Evolutionary conservation across 164 flowering plant genomes (phyloP).

Genomic region (Vitis cinerea): DNA sequence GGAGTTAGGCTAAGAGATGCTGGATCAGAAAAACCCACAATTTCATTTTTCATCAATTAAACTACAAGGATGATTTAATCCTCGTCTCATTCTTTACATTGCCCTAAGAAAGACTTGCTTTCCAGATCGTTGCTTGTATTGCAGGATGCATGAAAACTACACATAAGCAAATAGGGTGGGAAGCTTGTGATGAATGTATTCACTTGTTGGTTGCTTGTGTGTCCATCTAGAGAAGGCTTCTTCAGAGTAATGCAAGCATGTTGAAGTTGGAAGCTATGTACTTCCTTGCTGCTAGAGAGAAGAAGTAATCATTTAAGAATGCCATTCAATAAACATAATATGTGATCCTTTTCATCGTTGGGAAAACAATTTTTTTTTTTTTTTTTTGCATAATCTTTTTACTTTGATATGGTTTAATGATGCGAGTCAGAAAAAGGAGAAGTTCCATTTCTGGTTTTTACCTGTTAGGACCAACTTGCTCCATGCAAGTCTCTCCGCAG

Average conservation of each 20-base stretch:
- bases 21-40: not conserved
- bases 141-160: not conserved
- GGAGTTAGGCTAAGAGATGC: not conserved
- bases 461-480: slow-evolving; percentile 16
- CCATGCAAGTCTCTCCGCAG: slow-evolving; percentile 30
- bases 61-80: not conserved
- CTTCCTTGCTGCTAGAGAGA: not conserved
- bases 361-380: not conserved
- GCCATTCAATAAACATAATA: not conserved
- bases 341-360: not conserved
- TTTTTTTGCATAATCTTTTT: not conserved
- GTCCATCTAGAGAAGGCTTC: not conserved
- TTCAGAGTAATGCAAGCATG: not conserved
- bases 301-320: not conserved
- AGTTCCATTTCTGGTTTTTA: not conserved
- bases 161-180: not conserved
- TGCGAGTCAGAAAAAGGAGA: not conserved
- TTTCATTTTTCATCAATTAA: not conserved
- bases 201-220: too few species aligned
- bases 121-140: not conserved
- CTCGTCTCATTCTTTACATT: not conserved
- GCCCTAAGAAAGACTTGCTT: not conserved
- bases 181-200: not conserved
- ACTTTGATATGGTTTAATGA: not conserved
- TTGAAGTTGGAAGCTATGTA: not conserved